A percentile compares a stretch with the other conserved stretches of the same genome.
These are phyloP conservation scores for Trichodelitschia bisporula DNA, from an alignment of 495 filamentous ascomycete species.

Conservation along the genomic window DNA sequence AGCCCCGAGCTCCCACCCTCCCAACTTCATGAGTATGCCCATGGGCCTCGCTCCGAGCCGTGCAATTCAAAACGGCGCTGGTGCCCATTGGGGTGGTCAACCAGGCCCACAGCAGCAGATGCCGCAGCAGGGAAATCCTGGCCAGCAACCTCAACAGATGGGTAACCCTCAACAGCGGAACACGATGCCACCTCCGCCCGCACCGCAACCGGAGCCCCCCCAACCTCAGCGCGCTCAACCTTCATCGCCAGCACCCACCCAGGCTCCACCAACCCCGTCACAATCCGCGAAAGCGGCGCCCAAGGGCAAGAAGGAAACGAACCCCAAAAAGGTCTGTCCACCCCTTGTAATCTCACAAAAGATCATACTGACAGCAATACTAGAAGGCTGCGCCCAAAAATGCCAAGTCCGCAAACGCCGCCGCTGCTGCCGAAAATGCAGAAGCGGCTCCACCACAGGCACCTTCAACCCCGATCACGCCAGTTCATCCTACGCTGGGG, in stretches of 20 bases:
- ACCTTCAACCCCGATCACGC: conserved; percentile 66
- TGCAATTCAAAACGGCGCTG: too few species aligned
- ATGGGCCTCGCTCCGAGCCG: too few species aligned
- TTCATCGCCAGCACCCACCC: too few species aligned
- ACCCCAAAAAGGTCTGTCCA: conserved; percentile 17
- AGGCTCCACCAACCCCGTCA: too few species aligned
- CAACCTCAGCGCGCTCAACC: too few species aligned
- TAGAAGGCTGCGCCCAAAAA: conserved; percentile 33
- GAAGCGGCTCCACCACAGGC: conserved; percentile 50
- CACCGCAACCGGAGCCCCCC: too few species aligned
- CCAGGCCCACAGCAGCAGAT: too few species aligned
- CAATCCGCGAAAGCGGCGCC: too few species aligned
- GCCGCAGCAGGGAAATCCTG: too few species aligned
- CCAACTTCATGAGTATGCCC: conserved; percentile 20
- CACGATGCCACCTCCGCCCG: too few species aligned
- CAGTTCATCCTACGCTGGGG: conserved; percentile 42
- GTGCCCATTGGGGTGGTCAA: too few species aligned
- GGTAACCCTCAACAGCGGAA: conserved; percentile 23
- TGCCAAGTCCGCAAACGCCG: conserved; percentile 48
- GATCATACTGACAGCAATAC: conserved; percentile 16
- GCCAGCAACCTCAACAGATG: not conserved
- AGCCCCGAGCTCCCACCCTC: conserved; percentile 64
- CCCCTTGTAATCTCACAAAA: conserved; percentile 9
- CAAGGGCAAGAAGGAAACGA: conserved; percentile 17
- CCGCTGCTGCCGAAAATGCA: conserved; percentile 57